Evolutionary conservation across 2,329 filamentous ascomycete species (phyloP), one percentile per base, ranked within the genome.

Genomic region (Pseudogymnoascus sp.): DNA sequence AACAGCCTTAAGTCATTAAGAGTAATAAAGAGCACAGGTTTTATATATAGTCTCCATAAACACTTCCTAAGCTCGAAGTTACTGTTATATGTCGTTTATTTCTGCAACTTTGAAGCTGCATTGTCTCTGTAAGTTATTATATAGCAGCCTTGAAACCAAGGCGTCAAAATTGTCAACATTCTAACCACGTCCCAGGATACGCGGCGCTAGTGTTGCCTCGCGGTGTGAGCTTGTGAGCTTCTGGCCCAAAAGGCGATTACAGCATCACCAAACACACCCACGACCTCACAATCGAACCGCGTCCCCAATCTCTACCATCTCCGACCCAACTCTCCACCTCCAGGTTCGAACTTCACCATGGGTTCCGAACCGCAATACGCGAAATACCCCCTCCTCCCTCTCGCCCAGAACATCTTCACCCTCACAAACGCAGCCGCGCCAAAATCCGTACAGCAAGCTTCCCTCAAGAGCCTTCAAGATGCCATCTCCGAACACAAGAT

Each of bases 351-450:
- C 28, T 42, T 66, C 73, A 84, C 79, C 80, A 92, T 88, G 86
- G 86, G 86, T 72, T 84, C 90, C 74, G 90, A 95, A 78, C 89
- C 89, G 69, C 90, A 92, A 77, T 93, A 93, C 79, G 88, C 89
- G 72, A 90, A 91, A 78, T 93, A 89, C 80, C 90, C 91, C 66
- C 82, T 91, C 77, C 85, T 95, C 74, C 84, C 89, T 70, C 84
- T 96, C 72, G 85, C 89, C 66, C 90, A 95, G 80, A 87, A 92
- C 75, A 90, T 95, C 77, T 95, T 95, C 80, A 88, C 88, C 73
- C 84, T 95, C 79, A 91, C 89, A 74, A 93, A 93, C 77, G 85
- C 89, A 69, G 88, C 89, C 69, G 85, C 90, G 70, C 78, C 86
- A 65, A 82, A 83, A 73, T 77, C 82, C 64, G 72, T 75, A 66